Conservation (phyloP, 2,329 filamentous ascomycete genomes). For the Mycocentrospora acerina region DNA sequence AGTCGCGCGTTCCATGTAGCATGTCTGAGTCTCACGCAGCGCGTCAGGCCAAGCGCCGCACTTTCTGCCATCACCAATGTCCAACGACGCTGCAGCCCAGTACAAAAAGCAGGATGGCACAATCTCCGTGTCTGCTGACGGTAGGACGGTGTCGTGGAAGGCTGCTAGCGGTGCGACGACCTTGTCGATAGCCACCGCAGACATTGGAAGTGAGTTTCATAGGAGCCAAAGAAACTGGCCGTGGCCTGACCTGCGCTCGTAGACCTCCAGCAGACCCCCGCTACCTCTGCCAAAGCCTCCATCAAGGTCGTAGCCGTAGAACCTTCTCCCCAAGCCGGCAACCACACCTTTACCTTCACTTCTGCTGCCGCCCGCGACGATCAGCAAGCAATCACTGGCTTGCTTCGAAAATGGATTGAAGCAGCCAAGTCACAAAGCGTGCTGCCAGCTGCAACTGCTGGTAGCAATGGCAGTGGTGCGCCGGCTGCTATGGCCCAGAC, state of each 20-base stretch:
- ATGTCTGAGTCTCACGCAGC: conserved; percentile 11
- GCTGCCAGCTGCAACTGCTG: conserved; percentile 27
- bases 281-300: conserved; percentile 85
- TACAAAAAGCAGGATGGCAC: conserved; percentile 98
- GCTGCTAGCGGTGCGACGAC: conserved; percentile 64
- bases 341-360: conserved; percentile 88
- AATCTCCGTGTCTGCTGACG: conserved; percentile 72
- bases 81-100: conserved; percentile 42
- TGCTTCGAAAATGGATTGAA: conserved; percentile 76
- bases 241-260: conserved; percentile 13
- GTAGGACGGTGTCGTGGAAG: conserved; percentile 77
- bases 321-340: conserved; percentile 60
- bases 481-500: conserved; percentile 75
- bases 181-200: conserved; percentile 69
- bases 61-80: conserved; percentile 33
- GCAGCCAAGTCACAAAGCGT: conserved; percentile 58
- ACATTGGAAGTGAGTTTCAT: conserved; percentile 72
- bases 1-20: conserved; percentile 8
- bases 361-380: conserved; percentile 76
- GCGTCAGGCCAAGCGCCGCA: conserved; percentile 5
- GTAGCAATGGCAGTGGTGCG: conserved; percentile 17
- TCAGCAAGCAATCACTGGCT: conserved; percentile 81
- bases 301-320: conserved; percentile 84
- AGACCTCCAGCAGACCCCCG: conserved; percentile 96
- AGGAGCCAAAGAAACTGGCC: conserved; percentile 3